Percentiles rank a stretch among this genome's conserved stretches.
Conservation (phyloP, 495 filamentous ascomycete genomes). For the Lophium mytilinum region DNA sequence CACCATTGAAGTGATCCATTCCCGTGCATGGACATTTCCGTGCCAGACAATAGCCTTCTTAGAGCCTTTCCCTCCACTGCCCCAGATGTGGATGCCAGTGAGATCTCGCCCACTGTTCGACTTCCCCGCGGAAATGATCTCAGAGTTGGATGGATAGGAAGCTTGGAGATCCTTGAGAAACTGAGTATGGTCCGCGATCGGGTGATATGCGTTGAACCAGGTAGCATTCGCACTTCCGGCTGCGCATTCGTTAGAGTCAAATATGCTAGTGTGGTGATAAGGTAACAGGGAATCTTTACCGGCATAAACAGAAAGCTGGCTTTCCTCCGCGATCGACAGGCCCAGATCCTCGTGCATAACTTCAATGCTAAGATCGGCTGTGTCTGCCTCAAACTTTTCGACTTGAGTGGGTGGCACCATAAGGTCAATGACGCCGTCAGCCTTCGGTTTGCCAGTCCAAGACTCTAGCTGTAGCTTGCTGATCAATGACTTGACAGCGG, state of each 20-base stretch:
- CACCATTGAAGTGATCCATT: conserved; percentile 52
- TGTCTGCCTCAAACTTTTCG: conserved; percentile 30
- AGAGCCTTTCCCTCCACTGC: conserved; percentile 43
- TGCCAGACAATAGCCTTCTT: conserved; percentile 54
- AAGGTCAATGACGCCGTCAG: conserved; percentile 32
- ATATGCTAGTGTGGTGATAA: neutral
- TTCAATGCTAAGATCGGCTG: conserved; percentile 28
- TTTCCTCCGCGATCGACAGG: conserved; percentile 36
- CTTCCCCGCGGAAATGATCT: conserved; percentile 44
- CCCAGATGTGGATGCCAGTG: conserved; percentile 53
- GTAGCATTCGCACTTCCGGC: conserved; percentile 24
- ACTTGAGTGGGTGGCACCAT: conserved; percentile 37
- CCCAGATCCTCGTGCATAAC: conserved; percentile 42
- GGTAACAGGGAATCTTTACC: conserved; percentile 9
- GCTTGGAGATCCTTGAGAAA: conserved; percentile 46
- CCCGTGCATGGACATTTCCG: conserved; percentile 54
- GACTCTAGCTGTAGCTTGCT: conserved; percentile 25
- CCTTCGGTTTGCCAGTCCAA: conserved; percentile 29
- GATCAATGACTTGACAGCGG: conserved; percentile 19
- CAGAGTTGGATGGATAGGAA: conserved; percentile 42
- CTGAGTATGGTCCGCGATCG: conserved; percentile 46
- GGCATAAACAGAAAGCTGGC: conserved; percentile 17
- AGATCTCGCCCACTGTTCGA: conserved; percentile 46
- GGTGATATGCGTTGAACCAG: conserved; percentile 54
- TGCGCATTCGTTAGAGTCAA: neutral